Conservation (phyloP, 805 yeast genomes). For the Candida silvatica region DNA sequence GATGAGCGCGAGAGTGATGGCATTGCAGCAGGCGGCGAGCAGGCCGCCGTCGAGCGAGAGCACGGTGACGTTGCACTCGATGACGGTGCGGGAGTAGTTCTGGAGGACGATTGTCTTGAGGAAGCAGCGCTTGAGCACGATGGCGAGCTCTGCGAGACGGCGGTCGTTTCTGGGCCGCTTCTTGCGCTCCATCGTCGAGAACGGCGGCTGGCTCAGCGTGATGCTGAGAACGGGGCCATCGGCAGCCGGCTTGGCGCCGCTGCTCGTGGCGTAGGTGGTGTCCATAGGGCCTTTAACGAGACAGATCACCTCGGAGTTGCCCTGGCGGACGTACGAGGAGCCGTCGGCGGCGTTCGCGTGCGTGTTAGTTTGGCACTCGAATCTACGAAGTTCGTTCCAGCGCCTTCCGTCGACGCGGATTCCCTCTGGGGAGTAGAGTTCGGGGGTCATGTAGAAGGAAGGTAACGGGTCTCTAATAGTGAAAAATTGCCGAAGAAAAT, state of each 20-base stretch:
- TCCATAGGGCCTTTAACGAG: constrained; percentile 87
- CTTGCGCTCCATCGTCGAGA: constrained; percentile 69
- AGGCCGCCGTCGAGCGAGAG: constrained; percentile 88
- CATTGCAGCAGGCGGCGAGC: constrained; percentile 70
- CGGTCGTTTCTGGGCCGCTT: constrained; percentile 60
- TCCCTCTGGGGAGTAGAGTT: constrained; percentile 93
- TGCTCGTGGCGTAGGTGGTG: constrained; percentile 32
- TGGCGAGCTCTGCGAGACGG: constrained; percentile 57
- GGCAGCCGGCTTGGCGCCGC: constrained; percentile 43
- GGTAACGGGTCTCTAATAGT: too few species aligned
- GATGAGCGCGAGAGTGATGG: constrained; percentile 79
- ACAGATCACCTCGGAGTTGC: constrained; percentile 82
- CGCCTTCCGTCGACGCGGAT: constrained; percentile 88
- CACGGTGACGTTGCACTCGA: constrained; percentile 69
- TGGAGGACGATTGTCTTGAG: constrained; percentile 65
- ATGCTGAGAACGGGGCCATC: constrained; percentile 57
- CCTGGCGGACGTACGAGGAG: constrained; percentile 86
- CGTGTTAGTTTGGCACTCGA: constrained; percentile 75
- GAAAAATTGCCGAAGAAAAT: too few species aligned
- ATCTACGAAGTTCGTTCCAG: constrained; percentile 85
- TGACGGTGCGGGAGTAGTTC: constrained; percentile 75
- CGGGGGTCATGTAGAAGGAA: constrained; percentile 31
- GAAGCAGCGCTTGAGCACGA: constrained; percentile 61
- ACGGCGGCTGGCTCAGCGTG: constrained; percentile 66
- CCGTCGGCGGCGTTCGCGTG: constrained; percentile 89